Evolutionary conservation across 2,329 filamentous ascomycete genomes (phyloP).

Genomic region (Aspergillus hiratsukae): DNA sequence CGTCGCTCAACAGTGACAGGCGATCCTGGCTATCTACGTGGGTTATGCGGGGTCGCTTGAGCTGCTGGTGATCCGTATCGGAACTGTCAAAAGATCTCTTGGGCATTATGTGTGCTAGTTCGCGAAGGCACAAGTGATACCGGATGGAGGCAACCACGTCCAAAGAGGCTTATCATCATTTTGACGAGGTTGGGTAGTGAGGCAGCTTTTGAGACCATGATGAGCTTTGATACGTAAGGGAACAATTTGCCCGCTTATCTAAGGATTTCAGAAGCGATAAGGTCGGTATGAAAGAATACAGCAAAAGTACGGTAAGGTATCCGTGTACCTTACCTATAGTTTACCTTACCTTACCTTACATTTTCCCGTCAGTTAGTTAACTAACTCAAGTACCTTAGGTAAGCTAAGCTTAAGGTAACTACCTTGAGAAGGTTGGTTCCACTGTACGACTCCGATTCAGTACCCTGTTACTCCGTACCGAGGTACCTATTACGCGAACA

Average conservation of each 20-base stretch:
- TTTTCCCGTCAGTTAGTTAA: too few relatives aligned
- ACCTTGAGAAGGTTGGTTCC: too few relatives aligned
- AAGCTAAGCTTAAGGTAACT: too few relatives aligned
- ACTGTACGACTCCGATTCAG: too few relatives aligned
- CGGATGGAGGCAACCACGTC: not conserved
- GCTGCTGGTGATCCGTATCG: slow-evolving; percentile 16
- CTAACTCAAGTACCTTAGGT: too few relatives aligned
- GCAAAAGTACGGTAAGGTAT: not conserved
- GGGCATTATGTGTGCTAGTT: slow-evolving; percentile 22
- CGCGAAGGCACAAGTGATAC: not conserved
- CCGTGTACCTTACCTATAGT: not conserved
- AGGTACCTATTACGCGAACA: not conserved
- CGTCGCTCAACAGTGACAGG: slow-evolving; percentile 74
- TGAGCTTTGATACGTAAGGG: not conserved
- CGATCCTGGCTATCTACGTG: slow-evolving; percentile 46
- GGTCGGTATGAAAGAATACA: not conserved
- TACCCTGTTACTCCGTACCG: not conserved
- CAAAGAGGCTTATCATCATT: slow-evolving; percentile 3
- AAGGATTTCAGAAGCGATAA: not conserved
- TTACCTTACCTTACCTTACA: not conserved
- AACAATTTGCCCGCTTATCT: slow-evolving; percentile 6
- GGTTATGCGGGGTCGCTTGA: slow-evolving; percentile 43
- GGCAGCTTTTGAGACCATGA: not conserved
- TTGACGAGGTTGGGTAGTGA: not conserved
- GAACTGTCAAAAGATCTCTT: slow-evolving; percentile 27